A percentile compares a stretch with the other conserved stretches of the same genome.
These are phyloP conservation scores for Apostasia shenzhenica DNA, from an alignment of 106 monocot genomes.

Conservation along the genomic window DNA sequence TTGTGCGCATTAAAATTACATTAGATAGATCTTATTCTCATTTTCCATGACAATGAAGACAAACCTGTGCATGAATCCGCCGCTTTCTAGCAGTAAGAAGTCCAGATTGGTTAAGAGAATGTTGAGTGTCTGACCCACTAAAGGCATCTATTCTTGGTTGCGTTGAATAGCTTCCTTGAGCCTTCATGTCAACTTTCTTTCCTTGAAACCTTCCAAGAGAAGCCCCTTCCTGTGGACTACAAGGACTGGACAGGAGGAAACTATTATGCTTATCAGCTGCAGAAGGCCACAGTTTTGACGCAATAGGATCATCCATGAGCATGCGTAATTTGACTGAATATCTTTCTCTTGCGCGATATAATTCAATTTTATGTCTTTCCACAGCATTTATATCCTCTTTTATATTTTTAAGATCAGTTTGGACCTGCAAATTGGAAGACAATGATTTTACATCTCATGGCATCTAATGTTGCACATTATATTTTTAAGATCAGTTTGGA, in stretches of 20 bases:
- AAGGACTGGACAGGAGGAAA: slow-evolving; percentile 36
- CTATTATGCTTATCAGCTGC: slow-evolving; percentile 47
- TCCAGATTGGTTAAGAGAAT: slow-evolving; percentile 73
- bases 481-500: not conserved
- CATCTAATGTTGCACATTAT: not conserved
- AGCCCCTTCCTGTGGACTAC: slow-evolving; percentile 39
- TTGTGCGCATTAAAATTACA: too few species aligned
- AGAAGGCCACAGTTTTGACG: slow-evolving; percentile 53
- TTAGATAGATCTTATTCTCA: not conserved
- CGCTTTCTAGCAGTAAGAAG: slow-evolving; percentile 72
- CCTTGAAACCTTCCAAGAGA: slow-evolving; percentile 37
- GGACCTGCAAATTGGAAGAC: slow-evolving; percentile 44
- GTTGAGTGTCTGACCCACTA: slow-evolving; percentile 57
- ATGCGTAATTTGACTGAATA: slow-evolving; percentile 85
- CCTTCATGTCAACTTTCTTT: slow-evolving; percentile 63
- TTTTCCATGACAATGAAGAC: slow-evolving; percentile 3
- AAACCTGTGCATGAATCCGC: slow-evolving; percentile 86
- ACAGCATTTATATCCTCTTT: slow-evolving; percentile 94
- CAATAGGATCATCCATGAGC: slow-evolving; percentile 66
- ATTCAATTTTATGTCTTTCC: slow-evolving; percentile 71
- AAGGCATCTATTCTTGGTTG: slow-evolving; percentile 67
- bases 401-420: slow-evolving; percentile 90
- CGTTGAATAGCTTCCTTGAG: slow-evolving; percentile 53
- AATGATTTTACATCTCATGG: not conserved
- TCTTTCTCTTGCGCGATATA: slow-evolving; percentile 82